Evolutionary conservation across 2,329 filamentous ascomycete species (phyloP).

Genomic region (Orbilia blumenaviensis): DNA sequence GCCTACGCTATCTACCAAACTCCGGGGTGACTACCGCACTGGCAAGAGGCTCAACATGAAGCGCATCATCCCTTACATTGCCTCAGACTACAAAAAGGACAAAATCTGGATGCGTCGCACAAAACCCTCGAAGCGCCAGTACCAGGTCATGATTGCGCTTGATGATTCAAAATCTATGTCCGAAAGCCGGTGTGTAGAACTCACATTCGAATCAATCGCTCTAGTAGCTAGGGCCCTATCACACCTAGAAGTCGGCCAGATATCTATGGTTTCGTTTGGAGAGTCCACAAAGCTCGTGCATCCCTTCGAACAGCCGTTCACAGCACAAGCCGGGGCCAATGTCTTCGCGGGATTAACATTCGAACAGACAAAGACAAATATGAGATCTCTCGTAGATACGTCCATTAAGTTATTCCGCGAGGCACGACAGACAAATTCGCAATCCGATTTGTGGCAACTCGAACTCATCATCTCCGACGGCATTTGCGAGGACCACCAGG

Average conservation of each 20-base stretch:
- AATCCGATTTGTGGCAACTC: constrained; percentile 87
- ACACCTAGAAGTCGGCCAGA: constrained; percentile 93
- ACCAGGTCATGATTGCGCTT: constrained; percentile 96
- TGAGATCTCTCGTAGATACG: constrained; percentile 79
- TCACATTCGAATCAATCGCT: constrained; percentile 93
- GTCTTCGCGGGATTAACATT: constrained; percentile 88
- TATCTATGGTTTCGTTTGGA: constrained; percentile 92
- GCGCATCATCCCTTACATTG: constrained; percentile 98
- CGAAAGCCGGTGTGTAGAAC: constrained; percentile 75
- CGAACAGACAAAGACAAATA: constrained; percentile 83
- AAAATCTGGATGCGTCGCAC: constrained; percentile 99
- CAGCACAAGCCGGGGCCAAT: constrained; percentile 79
- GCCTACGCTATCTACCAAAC: constrained; percentile 92
- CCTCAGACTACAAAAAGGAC: constrained; percentile 96
- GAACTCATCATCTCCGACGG: constrained; percentile 93
- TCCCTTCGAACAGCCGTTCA: constrained; percentile 82
- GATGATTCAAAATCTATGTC: constrained; percentile 97
- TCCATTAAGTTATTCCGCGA: constrained; percentile 79
- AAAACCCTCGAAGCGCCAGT: constrained; percentile 89
- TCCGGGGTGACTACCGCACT: constrained; percentile 94
- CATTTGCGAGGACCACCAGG: constrained; percentile 87
- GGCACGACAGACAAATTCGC: constrained; percentile 69
- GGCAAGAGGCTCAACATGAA: constrained; percentile 99
- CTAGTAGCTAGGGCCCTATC: constrained; percentile 86
- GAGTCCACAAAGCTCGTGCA: constrained; percentile 84